phyloP scores from a whole-genome alignment of 176 grass and related monocot species.

The Dendrocalamus sinicus region DNA sequence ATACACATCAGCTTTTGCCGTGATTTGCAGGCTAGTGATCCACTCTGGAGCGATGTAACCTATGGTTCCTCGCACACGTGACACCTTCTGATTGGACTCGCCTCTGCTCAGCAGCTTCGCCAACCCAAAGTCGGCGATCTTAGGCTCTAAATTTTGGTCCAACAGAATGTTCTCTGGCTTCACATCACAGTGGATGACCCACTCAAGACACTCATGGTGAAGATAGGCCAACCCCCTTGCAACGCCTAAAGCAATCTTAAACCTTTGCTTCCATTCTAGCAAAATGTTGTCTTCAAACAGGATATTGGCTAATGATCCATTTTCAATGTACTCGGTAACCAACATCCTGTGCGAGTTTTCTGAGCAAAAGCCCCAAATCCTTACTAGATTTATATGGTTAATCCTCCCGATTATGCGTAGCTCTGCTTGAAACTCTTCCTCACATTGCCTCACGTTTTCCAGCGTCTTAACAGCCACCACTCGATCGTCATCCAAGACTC shows the following conservation, averaged over 20 bases:
- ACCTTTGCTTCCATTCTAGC: constrained; percentile 50
- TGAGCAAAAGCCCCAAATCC: constrained; percentile 55
- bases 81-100: constrained; percentile 35
- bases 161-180: constrained; percentile 57
- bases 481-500: constrained; percentile 42
- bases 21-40: constrained; percentile 37
- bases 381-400: constrained; percentile 61
- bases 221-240: no score
- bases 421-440: constrained; percentile 62
- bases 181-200: constrained; percentile 60
- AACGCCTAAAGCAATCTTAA: background rate
- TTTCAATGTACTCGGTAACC: constrained; percentile 51
- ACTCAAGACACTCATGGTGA: constrained; percentile 16
- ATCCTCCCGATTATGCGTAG: constrained; percentile 50
- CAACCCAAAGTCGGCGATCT: constrained; percentile 51
- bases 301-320: constrained; percentile 48
- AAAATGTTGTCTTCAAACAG: constrained; percentile 33
- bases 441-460: constrained; percentile 24
- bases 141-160: constrained; percentile 40
- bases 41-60: constrained; percentile 60
- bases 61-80: constrained; percentile 46
- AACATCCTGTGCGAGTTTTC: constrained; percentile 45
- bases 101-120: constrained; percentile 42
- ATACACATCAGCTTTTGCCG: constrained; percentile 50
- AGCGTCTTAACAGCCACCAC: constrained; percentile 53